Base-by-base conservation (phyloP, 2,329 filamentous ascomycete species). In the Zymoseptoria passerinii region DNA sequence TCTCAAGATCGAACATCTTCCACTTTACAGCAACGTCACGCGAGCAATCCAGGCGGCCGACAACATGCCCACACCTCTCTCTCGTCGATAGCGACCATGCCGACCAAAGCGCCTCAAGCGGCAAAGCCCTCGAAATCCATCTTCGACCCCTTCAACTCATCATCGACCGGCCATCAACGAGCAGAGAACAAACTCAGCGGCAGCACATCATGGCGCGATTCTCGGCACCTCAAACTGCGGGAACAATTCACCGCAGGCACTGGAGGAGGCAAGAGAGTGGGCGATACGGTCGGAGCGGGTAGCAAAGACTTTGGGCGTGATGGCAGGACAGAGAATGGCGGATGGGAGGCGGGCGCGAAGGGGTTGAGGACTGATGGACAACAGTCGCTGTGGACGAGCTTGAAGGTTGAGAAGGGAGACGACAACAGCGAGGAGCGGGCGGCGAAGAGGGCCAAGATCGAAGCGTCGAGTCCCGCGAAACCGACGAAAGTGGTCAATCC, bases 121-220 rank as follows among this genome's bases (percentile, higher is more conserved):
- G 67, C 67, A 23, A 68, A 68, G 54, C 66, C 67, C 2, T 62
- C 57, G 29, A 66, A 62, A 40, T 55, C 60, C 48, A 67, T 68
- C 50, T 69, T 68, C 61, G 67, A 69, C 53, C 86, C 96, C 74
- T 96, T 92, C 92, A 96, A 92, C 71, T 95, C 90, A 67, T 92
- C 90, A 62, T 91, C 96, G 74, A 90, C 84, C 68, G 86, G 83
- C 69, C 90, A 96, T 71, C 91, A 95, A 73, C 81, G 84, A 48
- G 83, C 88, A 49, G 88, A 92, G 60, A 85, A 83, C 59, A 75
- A 77, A 3, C 79, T 87, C 1, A 81, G 83, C 1, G 81, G 81
- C 23, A 81, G 79, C 65, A 84, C 77, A 63, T 80, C 83, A 69
- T 95, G 90, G 90, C 84, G 89, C 23, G 79, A 84, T 54, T 87